Evolutionary conservation across 2,329 filamentous ascomycete genomes (phyloP).

Genomic region (Aureobasidium sp.): DNA sequence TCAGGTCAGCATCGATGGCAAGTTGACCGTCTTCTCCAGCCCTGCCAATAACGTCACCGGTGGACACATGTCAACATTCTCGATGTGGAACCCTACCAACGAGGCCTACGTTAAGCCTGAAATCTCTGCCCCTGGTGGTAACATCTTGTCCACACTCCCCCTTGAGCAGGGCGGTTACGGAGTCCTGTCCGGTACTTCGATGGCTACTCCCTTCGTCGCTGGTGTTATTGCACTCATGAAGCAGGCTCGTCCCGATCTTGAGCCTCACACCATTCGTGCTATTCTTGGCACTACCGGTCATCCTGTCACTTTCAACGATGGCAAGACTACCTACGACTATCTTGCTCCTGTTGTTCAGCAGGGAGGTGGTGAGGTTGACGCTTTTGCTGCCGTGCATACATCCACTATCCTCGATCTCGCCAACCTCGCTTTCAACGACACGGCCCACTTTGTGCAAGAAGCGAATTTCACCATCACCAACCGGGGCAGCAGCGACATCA

Average conservation of each 20-base stretch:
- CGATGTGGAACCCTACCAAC: constrained; percentile 54
- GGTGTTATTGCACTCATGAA: constrained; percentile 33
- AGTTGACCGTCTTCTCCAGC: constrained; percentile 15
- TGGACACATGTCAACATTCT: constrained; percentile 46
- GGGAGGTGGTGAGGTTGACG: constrained; percentile 53
- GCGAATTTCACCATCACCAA: constrained; percentile 51
- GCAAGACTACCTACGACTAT: constrained; percentile 22
- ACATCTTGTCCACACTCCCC: constrained; percentile 51
- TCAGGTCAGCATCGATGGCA: constrained; percentile 19
- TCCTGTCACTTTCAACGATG: constrained; percentile 25
- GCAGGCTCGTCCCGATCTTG: constrained; percentile 23
- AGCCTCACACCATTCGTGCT: constrained; percentile 22
- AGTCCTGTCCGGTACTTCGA: constrained; percentile 49
- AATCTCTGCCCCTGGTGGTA: constrained; percentile 48
- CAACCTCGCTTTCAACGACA: constrained; percentile 58
- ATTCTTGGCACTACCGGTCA: constrained; percentile 21
- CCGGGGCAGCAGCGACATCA: constrained; percentile 39
- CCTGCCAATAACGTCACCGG: constrained; percentile 28
- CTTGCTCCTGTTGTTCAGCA: constrained; percentile 49
- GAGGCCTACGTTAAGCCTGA: constrained; percentile 51
- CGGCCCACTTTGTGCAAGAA: constrained; percentile 44
- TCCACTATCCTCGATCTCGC: constrained; percentile 47
- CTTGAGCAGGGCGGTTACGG: constrained; percentile 38
- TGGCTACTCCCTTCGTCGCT: constrained; percentile 51
- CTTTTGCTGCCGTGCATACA: constrained; percentile 49